Conservation (phyloP, 1,284 basidiomycete species). For the Ganoderma multipileum region DNA sequence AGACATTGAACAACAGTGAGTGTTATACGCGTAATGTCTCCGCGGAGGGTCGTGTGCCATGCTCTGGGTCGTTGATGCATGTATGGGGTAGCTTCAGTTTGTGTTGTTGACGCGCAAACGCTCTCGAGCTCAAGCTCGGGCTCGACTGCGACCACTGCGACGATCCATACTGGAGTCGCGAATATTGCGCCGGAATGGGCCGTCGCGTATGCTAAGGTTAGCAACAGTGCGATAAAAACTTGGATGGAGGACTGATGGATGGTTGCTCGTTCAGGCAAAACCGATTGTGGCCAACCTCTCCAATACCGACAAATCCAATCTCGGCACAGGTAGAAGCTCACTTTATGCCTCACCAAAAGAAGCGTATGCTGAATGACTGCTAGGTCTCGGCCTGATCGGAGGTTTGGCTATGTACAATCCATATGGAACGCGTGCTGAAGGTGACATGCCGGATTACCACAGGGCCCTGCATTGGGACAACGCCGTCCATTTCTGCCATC, state of each 20-base stretch:
- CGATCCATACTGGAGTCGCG: constrained; percentile 34
- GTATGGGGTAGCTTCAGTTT: constrained; percentile 17
- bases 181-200: constrained; percentile 60
- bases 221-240: not conserved
- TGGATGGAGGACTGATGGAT: not conserved
- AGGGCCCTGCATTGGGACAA: constrained; percentile 76
- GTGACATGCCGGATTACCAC: not conserved
- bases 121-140: constrained; percentile 39
- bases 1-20: constrained; percentile 26
- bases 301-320: constrained; percentile 59
- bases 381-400: constrained; percentile 49
- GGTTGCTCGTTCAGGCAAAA: constrained; percentile 45
- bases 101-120: constrained; percentile 14
- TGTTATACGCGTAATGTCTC: not conserved
- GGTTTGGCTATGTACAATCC: constrained; percentile 40
- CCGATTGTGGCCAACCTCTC: constrained; percentile 57
- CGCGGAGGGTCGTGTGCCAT: not conserved
- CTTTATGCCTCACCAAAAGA: not conserved
- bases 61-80: not conserved
- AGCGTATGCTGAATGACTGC: not conserved
- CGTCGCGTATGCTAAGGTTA: constrained; percentile 58
- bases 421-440: not conserved
- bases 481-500: constrained; percentile 61
- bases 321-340: constrained; percentile 55
- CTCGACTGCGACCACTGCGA: not conserved